Base-by-base conservation (phyloP, 345 rosid genomes). In the Salix suchowensis region DNA sequence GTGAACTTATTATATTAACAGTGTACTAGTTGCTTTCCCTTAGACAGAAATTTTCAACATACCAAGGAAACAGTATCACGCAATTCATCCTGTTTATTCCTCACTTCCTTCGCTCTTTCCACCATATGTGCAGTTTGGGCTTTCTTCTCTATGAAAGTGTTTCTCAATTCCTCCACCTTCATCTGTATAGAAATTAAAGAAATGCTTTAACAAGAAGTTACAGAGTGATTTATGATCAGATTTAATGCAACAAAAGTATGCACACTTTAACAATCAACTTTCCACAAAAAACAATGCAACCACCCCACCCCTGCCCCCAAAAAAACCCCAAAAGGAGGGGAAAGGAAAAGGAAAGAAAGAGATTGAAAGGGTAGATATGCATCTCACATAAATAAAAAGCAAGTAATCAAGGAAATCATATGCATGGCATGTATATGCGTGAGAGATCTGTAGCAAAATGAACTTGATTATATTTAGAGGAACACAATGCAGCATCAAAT, bases 81-180 rank as follows among this genome's bases (percentile, higher is more conserved):
- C 74, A 89, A 81, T 74, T 83, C 90, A 81, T 87, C 88, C 86
- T 89, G 88, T 79, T 80, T 91, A 85, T 85, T 88, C 83, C 84
- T 89, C 87, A 88, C 92, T 77, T 88, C 91, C 26, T 88, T 78
- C 76, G 97, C 89, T 78, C 82, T 87, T 67, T 87, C 88, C 90
- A 90, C 77, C 90, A 96, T 82, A 68, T 82, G 74, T 37, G 86
- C 88, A 74, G 89, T 89, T 82, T 87, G 86, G 77, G 88, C 87
- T 81, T 91, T 96, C 93, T 93, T 93, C 86, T 96, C 83, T 64
- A 50, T 82, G 65, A 89, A 80, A 42, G 32, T 72, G 68, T 88
- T 87, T 78, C 82, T 86, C 76, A 93, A 81, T 2, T 85, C 73
- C 80, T 91, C 98, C 80, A 91, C 75, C 74, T 82, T 82, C 65